A percentile compares a stretch with the other conserved stretches of the same genome.
phyloP scores from a whole-genome alignment of 257 asterid species.

The Hygrophila difformis region DNA sequence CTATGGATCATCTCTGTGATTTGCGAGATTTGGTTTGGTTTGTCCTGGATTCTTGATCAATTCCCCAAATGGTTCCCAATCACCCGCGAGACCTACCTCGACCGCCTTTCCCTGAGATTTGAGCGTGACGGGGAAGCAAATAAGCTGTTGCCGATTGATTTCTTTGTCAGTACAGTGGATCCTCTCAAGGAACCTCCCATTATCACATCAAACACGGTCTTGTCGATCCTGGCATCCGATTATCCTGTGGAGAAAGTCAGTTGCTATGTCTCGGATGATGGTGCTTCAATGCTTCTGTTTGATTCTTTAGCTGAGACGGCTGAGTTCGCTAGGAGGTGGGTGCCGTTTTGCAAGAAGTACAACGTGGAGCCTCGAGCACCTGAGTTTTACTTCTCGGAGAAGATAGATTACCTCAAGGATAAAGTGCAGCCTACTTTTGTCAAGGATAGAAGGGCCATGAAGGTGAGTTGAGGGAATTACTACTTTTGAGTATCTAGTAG shows the following conservation, averaged over 20 bases:
- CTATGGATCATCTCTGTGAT: conserved; percentile 73
- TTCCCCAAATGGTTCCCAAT: conserved; percentile 85
- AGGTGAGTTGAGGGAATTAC: conserved; percentile 28
- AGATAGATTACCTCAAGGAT: conserved; percentile 73
- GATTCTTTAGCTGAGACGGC: conserved; percentile 66
- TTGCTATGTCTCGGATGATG: conserved; percentile 87
- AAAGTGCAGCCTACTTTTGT: conserved; percentile 77
- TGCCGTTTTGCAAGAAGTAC: conserved; percentile 76
- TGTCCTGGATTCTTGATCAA: conserved; percentile 86
- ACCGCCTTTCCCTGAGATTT: conserved; percentile 63
- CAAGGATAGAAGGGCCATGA: conserved; percentile 88
- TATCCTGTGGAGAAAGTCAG: conserved; percentile 72
- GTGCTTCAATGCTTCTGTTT: conserved; percentile 84
- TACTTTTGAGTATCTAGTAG: background rate
- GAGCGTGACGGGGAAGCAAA: conserved; percentile 67
- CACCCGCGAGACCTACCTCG: conserved; percentile 74
- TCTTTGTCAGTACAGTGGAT: conserved; percentile 69
- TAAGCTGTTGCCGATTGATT: conserved; percentile 43
- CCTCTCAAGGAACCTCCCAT: conserved; percentile 88
- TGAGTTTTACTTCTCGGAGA: conserved; percentile 69
- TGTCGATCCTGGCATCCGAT: conserved; percentile 68
- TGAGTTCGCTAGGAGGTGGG: conserved; percentile 86
- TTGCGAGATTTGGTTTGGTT: conserved; percentile 80
- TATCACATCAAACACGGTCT: conserved; percentile 72
- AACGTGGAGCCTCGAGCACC: conserved; percentile 76